These are phyloP conservation scores for Solanum infundibuliforme DNA, from an alignment of 257 asterid species.

Conservation along the genomic window DNA sequence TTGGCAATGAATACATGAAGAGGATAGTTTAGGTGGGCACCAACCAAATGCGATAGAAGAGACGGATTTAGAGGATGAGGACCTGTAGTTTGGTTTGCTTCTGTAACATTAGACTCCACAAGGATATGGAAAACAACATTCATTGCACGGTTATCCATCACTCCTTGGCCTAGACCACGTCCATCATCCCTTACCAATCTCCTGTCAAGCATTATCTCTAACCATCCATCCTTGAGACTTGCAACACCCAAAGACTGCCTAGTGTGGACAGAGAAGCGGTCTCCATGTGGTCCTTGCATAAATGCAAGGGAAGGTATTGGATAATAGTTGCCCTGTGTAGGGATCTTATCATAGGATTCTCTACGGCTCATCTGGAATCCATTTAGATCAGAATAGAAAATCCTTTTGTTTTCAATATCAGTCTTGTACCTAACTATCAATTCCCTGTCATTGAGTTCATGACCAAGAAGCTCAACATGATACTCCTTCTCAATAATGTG, in stretches of 20 bases:
- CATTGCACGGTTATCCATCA: conserved; percentile 84
- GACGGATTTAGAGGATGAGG: conserved; percentile 63
- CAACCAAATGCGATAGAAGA: conserved; percentile 78
- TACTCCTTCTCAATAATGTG: conserved; percentile 86
- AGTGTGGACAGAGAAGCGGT: conserved; percentile 77
- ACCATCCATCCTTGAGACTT: conserved; percentile 71
- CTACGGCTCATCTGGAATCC: conserved; percentile 96
- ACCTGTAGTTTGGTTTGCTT: conserved; percentile 21
- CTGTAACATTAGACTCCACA: conserved; percentile 60
- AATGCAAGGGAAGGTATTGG: conserved; percentile 96
- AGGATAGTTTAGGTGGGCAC: conserved; percentile 81
- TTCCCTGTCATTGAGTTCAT: conserved; percentile 53
- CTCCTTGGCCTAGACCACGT: conserved; percentile 97
- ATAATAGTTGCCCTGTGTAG: conserved; percentile 90
- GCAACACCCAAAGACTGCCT: conserved; percentile 90
- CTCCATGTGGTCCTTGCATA: conserved; percentile 61
- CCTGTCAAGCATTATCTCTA: conserved; percentile 94
- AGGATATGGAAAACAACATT: conserved; percentile 71
- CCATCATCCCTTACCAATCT: conserved; percentile 80
- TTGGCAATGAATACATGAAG: conserved; percentile 63
- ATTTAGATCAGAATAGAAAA: conserved; percentile 79
- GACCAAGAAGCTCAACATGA: conserved; percentile 79
- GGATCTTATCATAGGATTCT: conserved; percentile 88
- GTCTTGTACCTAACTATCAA: conserved; percentile 71
- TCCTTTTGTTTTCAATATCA: conserved; percentile 51